Evolutionary conservation across 2,329 filamentous ascomycete species (phyloP).

Genomic region (Drechslerella stenobrocha): DNA sequence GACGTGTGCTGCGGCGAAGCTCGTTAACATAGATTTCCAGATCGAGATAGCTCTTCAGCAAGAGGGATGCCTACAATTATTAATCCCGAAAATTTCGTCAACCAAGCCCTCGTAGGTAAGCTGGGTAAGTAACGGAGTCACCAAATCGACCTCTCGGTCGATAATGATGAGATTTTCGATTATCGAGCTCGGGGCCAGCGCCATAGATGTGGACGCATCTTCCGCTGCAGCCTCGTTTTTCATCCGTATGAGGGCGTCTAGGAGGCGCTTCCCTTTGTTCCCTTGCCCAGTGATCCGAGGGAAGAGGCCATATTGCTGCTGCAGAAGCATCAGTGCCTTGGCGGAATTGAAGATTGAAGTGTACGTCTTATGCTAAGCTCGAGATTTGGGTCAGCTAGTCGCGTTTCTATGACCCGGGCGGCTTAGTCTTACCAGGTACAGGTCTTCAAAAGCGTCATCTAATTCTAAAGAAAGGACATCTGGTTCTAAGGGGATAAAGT

Average conservation of each 20-base stretch:
- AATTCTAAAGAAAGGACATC: conserved; percentile 90
- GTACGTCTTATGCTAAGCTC: conserved; percentile 71
- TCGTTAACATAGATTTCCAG: neutral
- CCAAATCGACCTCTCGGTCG: conserved; percentile 91
- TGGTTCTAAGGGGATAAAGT: conserved; percentile 87
- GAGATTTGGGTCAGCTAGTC: neutral
- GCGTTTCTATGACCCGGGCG: neutral
- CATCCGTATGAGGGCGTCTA: conserved; percentile 86
- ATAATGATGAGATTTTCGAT: conserved; percentile 93
- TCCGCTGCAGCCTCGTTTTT: conserved; percentile 86
- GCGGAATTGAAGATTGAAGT: conserved; percentile 87
- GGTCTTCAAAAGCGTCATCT: conserved; percentile 79
- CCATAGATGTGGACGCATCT: conserved; percentile 67
- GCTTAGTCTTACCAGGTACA: conserved; percentile 69
- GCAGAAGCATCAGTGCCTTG: conserved; percentile 89
- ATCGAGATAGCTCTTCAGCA: neutral
- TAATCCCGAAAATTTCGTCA: conserved; percentile 88
- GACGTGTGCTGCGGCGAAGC: conserved; percentile 62
- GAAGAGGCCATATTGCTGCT: conserved; percentile 88
- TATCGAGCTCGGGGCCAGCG: conserved; percentile 79
- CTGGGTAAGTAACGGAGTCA: conserved; percentile 88
- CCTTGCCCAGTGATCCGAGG: conserved; percentile 94
- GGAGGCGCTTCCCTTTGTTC: conserved; percentile 85
- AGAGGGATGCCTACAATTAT: conserved; percentile 63
- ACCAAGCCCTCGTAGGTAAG: conserved; percentile 95